phyloP scores from a whole-genome alignment of 495 filamentous ascomycete genomes.

The Durotheca rogersii region DNA sequence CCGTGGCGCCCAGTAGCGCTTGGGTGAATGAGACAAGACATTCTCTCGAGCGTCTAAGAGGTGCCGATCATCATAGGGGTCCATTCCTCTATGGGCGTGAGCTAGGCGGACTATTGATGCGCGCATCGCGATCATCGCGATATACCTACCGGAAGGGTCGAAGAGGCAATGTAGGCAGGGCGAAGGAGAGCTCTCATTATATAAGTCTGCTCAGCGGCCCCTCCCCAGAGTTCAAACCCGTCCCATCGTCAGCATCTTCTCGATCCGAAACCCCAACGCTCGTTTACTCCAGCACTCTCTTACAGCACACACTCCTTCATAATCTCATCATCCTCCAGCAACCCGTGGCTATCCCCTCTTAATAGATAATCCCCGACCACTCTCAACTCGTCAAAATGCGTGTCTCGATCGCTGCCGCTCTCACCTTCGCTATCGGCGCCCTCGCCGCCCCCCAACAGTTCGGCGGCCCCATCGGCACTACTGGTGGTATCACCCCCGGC shows the following conservation, averaged over 20 bases:
- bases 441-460: slow-evolving; percentile 26
- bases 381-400: slow-evolving; percentile 34
- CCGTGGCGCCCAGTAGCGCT: slow-evolving; percentile 27
- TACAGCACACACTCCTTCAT: slow-evolving; percentile 30
- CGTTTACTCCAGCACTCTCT: slow-evolving; percentile 32
- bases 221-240: not conserved
- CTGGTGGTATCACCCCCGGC: no score
- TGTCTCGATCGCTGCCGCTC: slow-evolving; percentile 35
- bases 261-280: slow-evolving; percentile 30
- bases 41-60: slow-evolving; percentile 23
- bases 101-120: slow-evolving; percentile 16
- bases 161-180: slow-evolving; percentile 16
- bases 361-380: slow-evolving; percentile 10
- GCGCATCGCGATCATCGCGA: slow-evolving; percentile 6
- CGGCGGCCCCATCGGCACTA: slow-evolving; percentile 7
- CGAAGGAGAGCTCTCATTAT: slow-evolving; percentile 21
- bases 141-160: not conserved
- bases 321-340: slow-evolving; percentile 25
- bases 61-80: slow-evolving; percentile 24
- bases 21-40: slow-evolving; percentile 31
- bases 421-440: slow-evolving; percentile 35
- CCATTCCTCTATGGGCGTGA: slow-evolving; percentile 20
- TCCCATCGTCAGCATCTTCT: slow-evolving; percentile 29
- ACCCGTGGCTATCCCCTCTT: slow-evolving; percentile 16
- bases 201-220: slow-evolving; percentile 28